Evolutionary conservation across 106 monocot species (phyloP).

Genomic region (Phalaenopsis equestris): DNA sequence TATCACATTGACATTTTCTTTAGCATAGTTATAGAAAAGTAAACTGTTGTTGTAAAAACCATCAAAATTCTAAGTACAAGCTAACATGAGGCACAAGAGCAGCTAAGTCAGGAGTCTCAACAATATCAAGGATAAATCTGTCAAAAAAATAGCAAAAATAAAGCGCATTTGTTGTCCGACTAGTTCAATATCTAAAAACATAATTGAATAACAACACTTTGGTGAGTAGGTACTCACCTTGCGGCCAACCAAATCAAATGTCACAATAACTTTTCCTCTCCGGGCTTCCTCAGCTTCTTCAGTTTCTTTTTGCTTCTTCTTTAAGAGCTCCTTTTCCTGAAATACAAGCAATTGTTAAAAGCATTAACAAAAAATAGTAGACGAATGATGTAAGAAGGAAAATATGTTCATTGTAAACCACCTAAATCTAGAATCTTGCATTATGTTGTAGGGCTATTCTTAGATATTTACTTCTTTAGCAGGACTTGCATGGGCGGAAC

Average conservation of each 20-base stretch:
- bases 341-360: constrained; percentile 4
- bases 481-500: neutral
- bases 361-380: neutral
- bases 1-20: neutral
- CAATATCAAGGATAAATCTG: neutral
- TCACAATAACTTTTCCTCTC: constrained; percentile 66
- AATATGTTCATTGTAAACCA: neutral
- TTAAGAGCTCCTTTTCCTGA: constrained; percentile 71
- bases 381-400: neutral
- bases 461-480: neutral
- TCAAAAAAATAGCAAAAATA: neutral
- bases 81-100: neutral
- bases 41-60: neutral
- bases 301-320: constrained; percentile 62
- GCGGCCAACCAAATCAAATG: constrained; percentile 95
- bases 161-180: neutral
- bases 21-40: neutral
- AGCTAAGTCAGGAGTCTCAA: neutral
- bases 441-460: neutral
- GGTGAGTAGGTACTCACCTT: constrained; percentile 38
- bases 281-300: constrained; percentile 63
- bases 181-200: neutral
- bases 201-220: neutral
- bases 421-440: neutral
- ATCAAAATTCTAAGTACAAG: neutral